phyloP scores from a whole-genome alignment of 441 rosid species.

The Omphalea diandra region DNA sequence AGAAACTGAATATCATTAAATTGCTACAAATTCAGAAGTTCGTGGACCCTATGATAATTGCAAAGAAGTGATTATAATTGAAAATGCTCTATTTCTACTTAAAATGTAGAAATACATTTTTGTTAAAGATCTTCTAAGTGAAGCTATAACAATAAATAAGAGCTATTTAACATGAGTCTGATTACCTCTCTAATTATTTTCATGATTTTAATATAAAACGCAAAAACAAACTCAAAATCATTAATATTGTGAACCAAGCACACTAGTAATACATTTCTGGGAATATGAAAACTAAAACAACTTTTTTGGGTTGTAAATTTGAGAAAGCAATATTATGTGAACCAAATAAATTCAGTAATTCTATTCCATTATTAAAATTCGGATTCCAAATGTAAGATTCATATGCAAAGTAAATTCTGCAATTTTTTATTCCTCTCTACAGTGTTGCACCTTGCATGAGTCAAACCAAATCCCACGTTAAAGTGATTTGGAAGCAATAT shows the following conservation, averaged over 20 bases:
- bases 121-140: not conserved
- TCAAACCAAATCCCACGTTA: not conserved
- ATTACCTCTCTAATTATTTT: not conserved
- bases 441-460: not conserved
- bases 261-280: not conserved
- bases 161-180: not conserved
- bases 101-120: not conserved
- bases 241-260: not conserved
- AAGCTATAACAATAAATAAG: not conserved
- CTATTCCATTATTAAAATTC: not conserved
- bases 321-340: not conserved
- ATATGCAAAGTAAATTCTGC: not conserved
- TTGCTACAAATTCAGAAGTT: not conserved
- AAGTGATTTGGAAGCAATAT: not conserved
- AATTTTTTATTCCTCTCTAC: not conserved
- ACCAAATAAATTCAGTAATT: conserved; percentile 3
- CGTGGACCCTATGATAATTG: not conserved
- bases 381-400: not conserved
- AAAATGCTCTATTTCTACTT: too few relatives aligned
- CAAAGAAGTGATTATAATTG: not conserved
- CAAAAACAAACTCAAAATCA: not conserved
- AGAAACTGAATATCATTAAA: not conserved
- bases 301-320: conserved; percentile 5
- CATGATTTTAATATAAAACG: too few relatives aligned
- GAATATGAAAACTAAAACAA: not conserved